A percentile compares a stretch with the other conserved stretches of the same genome.
Evolutionary conservation across 176 grass and related monocot genomes (phyloP).

Genomic region (Ensete glaucum): DNA sequence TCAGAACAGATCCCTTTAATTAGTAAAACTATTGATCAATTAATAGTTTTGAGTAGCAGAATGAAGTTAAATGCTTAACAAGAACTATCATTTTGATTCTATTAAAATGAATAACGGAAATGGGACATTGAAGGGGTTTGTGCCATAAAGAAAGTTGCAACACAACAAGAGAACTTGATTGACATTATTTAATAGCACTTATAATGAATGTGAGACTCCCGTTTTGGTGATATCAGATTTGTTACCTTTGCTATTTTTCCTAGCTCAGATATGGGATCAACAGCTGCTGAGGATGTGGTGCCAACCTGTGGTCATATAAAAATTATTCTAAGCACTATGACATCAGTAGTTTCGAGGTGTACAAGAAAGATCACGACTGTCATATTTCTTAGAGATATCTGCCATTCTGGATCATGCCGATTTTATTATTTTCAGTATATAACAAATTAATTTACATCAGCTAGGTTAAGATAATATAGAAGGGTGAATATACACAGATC

Average conservation of each 20-base stretch:
- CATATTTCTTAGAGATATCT: not conserved
- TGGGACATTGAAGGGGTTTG: not conserved
- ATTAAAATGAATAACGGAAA: not conserved
- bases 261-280: conserved; percentile 51
- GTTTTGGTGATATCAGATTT: not conserved
- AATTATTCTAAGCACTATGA: not conserved
- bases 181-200: not conserved
- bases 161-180: not conserved
- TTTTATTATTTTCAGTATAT: too few species aligned
- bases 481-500: too few species aligned
- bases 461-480: too few species aligned
- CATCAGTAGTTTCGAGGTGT: not conserved
- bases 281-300: conserved; percentile 61
- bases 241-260: conserved; percentile 55
- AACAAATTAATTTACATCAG: too few species aligned
- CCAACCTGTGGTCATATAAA: conserved; percentile 40
- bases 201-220: not conserved
- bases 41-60: too few species aligned
- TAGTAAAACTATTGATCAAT: too few species aligned
- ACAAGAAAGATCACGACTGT: not conserved
- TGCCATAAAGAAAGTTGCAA: not conserved
- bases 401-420: not conserved
- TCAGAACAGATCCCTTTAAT: too few species aligned
- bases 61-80: not conserved
- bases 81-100: not conserved